Evolutionary conservation across 164 flowering plant genomes (phyloP), one percentile per base, ranked within the genome.

Genomic region (Vitis vinifera): DNA sequence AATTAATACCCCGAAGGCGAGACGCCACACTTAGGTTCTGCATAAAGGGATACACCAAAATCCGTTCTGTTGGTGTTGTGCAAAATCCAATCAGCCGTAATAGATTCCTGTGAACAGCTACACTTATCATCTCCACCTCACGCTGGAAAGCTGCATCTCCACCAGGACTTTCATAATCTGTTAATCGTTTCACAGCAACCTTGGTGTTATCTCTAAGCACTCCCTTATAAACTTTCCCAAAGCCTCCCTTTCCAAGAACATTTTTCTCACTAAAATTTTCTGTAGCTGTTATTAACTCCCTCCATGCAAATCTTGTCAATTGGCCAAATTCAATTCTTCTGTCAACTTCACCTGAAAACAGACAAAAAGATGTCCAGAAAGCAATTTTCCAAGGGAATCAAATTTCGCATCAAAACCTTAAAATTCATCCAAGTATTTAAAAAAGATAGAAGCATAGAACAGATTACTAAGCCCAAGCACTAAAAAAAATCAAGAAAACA

Each of bases 111-210:
- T 94, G 98, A 78, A 91, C 97, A 58, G 98, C 97, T n/a, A 94
- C 93, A 75, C 98, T 88, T 72, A 94, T 94, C 97, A 94, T 88
- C 84, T 94, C 98, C 71, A 94, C 97, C 75, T 94, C 98, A 58
- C 97, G 92, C 65, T 92, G 92, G 67, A 92, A 94, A 23, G 98
- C 94, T 68, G 89, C 88, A 78, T 92, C 98, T 50, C 97, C 97
- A 37, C 97, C 94, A 16, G 99, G 98, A 74, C 94, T 92, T 73
- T 94, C 91, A 70, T 85, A 84, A 78, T 94, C 92, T 63, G 91
- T 94, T 60, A 92, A 77, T 47, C 99, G 84, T 74, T 94, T 94
- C 55, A 94, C 98, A 17, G 98, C 99, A 78, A 94, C 78, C 78
- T 92, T 88, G 23, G 93, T 88, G 76, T 70, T 76, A 81, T 94